Percentiles rank a stretch among this genome's conserved stretches.
Conservation (phyloP, 345 rosid species). For the Kernera saxatilis region DNA sequence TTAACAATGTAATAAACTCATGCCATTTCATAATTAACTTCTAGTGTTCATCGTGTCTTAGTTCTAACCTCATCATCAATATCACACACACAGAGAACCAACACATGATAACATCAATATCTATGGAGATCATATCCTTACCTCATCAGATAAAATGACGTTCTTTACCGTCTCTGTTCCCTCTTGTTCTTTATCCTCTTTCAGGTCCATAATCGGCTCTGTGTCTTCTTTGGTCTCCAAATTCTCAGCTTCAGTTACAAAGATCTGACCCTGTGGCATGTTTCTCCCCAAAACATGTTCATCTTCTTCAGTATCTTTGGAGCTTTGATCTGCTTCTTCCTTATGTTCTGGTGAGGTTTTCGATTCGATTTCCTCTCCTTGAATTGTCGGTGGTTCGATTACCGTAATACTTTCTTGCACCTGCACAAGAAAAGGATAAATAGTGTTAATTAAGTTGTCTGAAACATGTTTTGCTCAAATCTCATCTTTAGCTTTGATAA, state of each 20-base stretch:
- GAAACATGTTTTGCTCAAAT: not conserved
- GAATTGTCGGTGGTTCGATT: not conserved
- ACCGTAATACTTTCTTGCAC: not conserved
- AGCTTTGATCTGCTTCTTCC: not conserved
- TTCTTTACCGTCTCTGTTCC: slow-evolving; percentile 25
- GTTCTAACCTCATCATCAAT: not conserved
- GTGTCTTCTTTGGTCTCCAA: not conserved
- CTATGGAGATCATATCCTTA: slow-evolving; percentile 21
- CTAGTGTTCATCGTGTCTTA: not conserved
- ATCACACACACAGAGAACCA: not conserved
- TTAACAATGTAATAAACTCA: not conserved
- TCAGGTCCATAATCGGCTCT: not conserved
- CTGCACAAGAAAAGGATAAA: not conserved
- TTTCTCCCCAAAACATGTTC: not conserved
- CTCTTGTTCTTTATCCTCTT: not conserved
- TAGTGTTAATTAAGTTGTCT: not conserved
- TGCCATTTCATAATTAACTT: not conserved
- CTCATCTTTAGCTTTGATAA: not conserved
- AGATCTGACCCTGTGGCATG: not conserved
- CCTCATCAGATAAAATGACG: slow-evolving; percentile 37
- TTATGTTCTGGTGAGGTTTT: not conserved
- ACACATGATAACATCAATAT: not conserved
- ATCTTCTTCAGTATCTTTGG: not conserved
- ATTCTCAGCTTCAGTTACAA: not conserved
- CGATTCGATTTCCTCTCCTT: too few species aligned